These are phyloP conservation scores for Gonium pectorale DNA, from an alignment of 139 green algal species.

Conservation along the genomic window DNA sequence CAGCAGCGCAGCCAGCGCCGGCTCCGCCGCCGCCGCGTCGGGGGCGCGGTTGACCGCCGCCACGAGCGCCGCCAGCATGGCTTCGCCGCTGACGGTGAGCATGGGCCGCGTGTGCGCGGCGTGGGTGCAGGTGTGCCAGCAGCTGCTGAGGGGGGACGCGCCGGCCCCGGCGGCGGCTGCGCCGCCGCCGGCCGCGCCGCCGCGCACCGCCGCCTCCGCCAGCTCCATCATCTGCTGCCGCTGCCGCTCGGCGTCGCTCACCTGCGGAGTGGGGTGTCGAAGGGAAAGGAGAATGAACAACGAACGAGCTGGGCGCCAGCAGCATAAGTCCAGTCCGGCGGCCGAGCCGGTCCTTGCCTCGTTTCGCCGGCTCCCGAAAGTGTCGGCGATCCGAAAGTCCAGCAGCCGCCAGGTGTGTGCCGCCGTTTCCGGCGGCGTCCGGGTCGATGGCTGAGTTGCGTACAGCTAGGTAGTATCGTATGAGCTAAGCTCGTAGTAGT, in stretches of 20 bases:
- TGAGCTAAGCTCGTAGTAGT: too few relatives aligned
- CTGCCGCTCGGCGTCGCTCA: conserved; percentile 58
- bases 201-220: conserved; percentile 64
- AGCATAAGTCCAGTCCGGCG: too few relatives aligned
- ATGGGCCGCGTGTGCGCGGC: conserved; percentile 86
- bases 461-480: too few relatives aligned
- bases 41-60: conserved; percentile 56
- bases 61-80: conserved; percentile 59
- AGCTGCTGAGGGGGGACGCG: neutral
- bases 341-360: too few relatives aligned
- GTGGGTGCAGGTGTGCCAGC: conserved; percentile 83
- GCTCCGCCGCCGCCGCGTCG: conserved; percentile 47
- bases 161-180: conserved; percentile 52
- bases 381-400: too few relatives aligned
- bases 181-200: conserved; percentile 10
- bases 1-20: conserved; percentile 62
- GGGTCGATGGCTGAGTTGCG: too few relatives aligned
- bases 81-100: conserved; percentile 76
- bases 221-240: conserved; percentile 56
- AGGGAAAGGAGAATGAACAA: too few relatives aligned
- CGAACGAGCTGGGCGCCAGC: too few relatives aligned
- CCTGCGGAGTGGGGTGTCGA: too few relatives aligned
- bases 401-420: too few relatives aligned
- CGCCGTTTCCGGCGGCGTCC: too few relatives aligned
- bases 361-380: too few relatives aligned